These are phyloP conservation scores for Trichoderma simmonsii DNA, from an alignment of 2,329 filamentous ascomycete species.

Conservation along the genomic window DNA sequence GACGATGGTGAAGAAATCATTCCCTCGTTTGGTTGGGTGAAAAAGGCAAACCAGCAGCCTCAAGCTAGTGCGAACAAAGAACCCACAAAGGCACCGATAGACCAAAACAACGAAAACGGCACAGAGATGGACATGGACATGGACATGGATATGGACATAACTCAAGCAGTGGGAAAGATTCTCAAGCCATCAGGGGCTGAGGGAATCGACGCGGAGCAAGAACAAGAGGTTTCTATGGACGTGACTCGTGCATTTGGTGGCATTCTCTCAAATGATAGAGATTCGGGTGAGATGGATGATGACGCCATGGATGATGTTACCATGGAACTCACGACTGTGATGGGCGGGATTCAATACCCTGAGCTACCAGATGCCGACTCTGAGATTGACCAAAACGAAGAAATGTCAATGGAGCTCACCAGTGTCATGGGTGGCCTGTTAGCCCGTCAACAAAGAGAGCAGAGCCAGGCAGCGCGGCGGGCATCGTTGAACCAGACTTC, in stretches of 20 bases:
- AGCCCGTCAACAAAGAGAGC: conserved; percentile 28
- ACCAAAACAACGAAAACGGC: conserved; percentile 27
- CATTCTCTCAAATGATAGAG: conserved; percentile 56
- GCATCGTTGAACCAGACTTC: conserved; percentile 31
- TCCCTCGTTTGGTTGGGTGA: conserved; percentile 72
- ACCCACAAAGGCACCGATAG: conserved; percentile 32
- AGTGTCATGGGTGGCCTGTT: conserved; percentile 60
- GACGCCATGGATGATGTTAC: conserved; percentile 42
- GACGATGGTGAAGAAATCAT: conserved; percentile 67
- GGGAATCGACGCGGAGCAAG: conserved; percentile 42
- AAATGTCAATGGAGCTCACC: conserved; percentile 78
- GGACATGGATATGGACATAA: conserved; percentile 57
- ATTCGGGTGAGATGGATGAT: conserved; percentile 31
- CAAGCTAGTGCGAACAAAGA: conserved; percentile 42
- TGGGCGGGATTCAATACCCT: conserved; percentile 63
- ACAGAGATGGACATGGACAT: conserved; percentile 38
- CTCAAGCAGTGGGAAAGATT: conserved; percentile 54
- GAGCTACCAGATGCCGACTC: conserved; percentile 34
- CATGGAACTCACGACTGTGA: conserved; percentile 81
- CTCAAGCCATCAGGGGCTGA: conserved; percentile 36
- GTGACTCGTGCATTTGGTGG: conserved; percentile 79
- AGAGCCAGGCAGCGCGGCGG: conserved; percentile 25
- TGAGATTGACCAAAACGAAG: conserved; percentile 52
- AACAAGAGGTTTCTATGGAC: conserved; percentile 87
- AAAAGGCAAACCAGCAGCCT: conserved; percentile 45